Percentiles rank a stretch among this genome's conserved stretches.
These are phyloP conservation scores for Monosporascus cannonballus DNA, from an alignment of 2,329 filamentous ascomycete species.

Conservation along the genomic window DNA sequence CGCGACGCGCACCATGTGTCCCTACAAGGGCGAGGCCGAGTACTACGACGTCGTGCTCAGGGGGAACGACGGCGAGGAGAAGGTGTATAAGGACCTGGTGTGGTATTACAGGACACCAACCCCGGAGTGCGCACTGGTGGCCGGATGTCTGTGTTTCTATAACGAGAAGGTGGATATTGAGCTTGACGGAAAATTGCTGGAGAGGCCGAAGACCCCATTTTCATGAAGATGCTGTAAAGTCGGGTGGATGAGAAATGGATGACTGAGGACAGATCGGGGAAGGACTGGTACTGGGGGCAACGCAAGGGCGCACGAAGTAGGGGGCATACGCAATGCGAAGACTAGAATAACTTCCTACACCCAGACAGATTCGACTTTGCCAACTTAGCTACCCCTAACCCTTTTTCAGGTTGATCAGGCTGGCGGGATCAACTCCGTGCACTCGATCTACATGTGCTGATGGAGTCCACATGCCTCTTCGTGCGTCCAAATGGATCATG, in stretches of 20 bases:
- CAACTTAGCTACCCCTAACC: too few relatives aligned
- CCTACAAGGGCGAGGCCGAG: slow-evolving; percentile 61
- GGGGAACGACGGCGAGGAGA: slow-evolving; percentile 1
- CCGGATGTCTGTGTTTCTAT: slow-evolving; percentile 57
- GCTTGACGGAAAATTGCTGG: slow-evolving; percentile 41
- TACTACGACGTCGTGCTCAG: slow-evolving; percentile 51
- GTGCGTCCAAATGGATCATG: too few relatives aligned
- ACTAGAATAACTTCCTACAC: too few relatives aligned
- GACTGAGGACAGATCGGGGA: too few relatives aligned
- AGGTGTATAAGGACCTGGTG: slow-evolving; percentile 39
- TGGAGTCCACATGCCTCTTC: too few relatives aligned
- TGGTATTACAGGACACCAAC: slow-evolving; percentile 59
- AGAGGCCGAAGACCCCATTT: slow-evolving; percentile 23
- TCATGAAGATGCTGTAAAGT: slow-evolving; percentile 4
- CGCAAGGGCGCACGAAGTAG: too few relatives aligned
- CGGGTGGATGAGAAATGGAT: background rate
- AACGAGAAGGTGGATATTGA: slow-evolving; percentile 63
- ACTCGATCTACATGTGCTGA: too few relatives aligned
- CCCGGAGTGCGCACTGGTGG: slow-evolving; percentile 47
- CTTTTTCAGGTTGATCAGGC: too few relatives aligned
- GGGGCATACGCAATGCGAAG: too few relatives aligned
- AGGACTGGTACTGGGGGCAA: too few relatives aligned
- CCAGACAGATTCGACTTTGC: too few relatives aligned
- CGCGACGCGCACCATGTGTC: slow-evolving; percentile 49
- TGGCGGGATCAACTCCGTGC: too few relatives aligned